Base-by-base conservation (phyloP, 129 eudicot species). In the Mikania micrantha region DNA sequence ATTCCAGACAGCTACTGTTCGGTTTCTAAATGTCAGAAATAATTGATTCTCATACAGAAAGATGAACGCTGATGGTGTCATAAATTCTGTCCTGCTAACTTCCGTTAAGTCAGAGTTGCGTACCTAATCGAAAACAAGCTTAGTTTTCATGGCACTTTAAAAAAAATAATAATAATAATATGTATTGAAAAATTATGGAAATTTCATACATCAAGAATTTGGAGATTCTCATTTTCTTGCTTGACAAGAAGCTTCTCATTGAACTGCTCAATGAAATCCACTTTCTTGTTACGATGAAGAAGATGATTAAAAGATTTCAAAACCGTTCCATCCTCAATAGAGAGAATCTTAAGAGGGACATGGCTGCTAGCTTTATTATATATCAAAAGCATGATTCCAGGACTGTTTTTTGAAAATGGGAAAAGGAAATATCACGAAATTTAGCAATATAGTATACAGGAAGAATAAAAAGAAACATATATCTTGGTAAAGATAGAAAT, bases 51-150 rank as follows among this genome's bases (percentile, higher is more conserved):
- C 97, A 56, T 91, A 87, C 34, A 91, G 75, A 79, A 87, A 91
- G 64, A 91, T 91, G 62, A 91, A 91, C 21, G 97, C 97, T 15
- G 97, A 91, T 5, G 97, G 97, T 54, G 97, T 91, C 97, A 91
- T 91, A 74, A 91, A 91, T 52, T 91, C 93, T 16, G 88, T 83
- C 49, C 88, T 79, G 80, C 90, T 88, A 77, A 91, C 97, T 85
- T 91, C 97, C 0, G 86, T 91, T 64, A 83, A 57, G 73, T 81
- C 90, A 16, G 82, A 70, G 75, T 81, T 91, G 41, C 94, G 94
- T 15, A 91, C 97, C 97, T 91, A 66, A 65, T 9, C 45, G 15
- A 21, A 21, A 5, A 27, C 20, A 54, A 54, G 8, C 9, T 25
- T 54, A 20, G 27, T 54, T 25, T 17, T 47, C 24, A 17, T 15